phyloP scores from a whole-genome alignment of 2,329 filamentous ascomycete genomes.

The Fusarium foetens region DNA sequence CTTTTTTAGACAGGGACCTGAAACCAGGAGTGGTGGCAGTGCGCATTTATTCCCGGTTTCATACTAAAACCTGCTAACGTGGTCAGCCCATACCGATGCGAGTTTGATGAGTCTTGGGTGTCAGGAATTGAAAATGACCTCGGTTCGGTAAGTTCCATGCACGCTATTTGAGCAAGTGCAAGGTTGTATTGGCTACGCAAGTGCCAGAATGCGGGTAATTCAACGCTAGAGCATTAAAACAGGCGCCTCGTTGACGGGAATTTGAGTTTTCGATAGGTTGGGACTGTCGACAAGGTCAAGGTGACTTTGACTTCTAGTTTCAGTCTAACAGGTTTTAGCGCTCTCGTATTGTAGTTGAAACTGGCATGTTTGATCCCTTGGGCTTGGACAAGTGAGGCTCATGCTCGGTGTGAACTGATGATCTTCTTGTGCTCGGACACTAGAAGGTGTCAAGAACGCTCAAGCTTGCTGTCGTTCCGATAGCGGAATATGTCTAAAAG shows the following conservation, averaged over 20 bases:
- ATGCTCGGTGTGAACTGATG: neutral
- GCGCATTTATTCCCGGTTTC: slow-evolving; percentile 17
- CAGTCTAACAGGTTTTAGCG: slow-evolving; percentile 14
- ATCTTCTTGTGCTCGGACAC: neutral
- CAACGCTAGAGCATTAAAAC: neutral
- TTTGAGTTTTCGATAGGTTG: slow-evolving; percentile 1
- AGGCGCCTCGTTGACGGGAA: neutral
- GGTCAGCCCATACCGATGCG: neutral
- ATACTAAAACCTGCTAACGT: neutral
- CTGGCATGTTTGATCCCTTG: slow-evolving; percentile 3
- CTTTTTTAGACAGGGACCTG: slow-evolving; percentile 11
- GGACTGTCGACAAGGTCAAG: neutral
- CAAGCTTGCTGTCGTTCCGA: neutral
- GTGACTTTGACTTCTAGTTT: slow-evolving; percentile 4
- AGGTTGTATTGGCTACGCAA: neutral
- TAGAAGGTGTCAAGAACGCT: neutral
- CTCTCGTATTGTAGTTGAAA: neutral
- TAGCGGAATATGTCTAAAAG: neutral
- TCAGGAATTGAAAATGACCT: neutral
- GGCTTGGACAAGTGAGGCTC: neutral
- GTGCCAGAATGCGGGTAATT: neutral
- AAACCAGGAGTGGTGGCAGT: slow-evolving; percentile 10
- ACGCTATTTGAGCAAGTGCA: neutral
- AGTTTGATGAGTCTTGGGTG: neutral
- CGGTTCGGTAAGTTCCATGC: neutral